Percentiles rank a stretch among this genome's conserved stretches.
Evolutionary conservation across 331 rosid species (phyloP).

Genomic region (Malus hybrid): DNA sequence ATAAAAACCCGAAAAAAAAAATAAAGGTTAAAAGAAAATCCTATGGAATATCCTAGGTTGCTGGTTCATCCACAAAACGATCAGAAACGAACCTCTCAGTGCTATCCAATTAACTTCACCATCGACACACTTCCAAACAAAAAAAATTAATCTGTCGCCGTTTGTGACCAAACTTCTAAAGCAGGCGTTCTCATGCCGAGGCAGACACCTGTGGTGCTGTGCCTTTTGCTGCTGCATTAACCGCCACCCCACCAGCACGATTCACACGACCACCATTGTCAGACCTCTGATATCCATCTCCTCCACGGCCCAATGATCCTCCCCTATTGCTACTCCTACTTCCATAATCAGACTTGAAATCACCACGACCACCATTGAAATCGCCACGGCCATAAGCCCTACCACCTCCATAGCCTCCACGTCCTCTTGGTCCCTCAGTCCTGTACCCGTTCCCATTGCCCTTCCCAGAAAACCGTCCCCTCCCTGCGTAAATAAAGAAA

Average conservation of each 20-base stretch:
- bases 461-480: slow-evolving; percentile 57
- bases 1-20: neutral
- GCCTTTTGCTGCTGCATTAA: slow-evolving; percentile 28
- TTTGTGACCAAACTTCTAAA: neutral
- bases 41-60: slow-evolving; percentile 19
- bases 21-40: neutral
- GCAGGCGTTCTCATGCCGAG: slow-evolving; percentile 34
- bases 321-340: slow-evolving; percentile 49
- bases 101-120: slow-evolving; percentile 16
- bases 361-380: slow-evolving; percentile 40
- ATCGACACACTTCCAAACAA: neutral
- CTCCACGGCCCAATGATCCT: slow-evolving; percentile 49
- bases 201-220: slow-evolving; percentile 45
- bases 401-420: slow-evolving; percentile 57
- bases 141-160: slow-evolving; percentile 1
- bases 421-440: slow-evolving; percentile 62
- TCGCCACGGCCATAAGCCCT: slow-evolving; percentile 56
- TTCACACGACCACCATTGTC: slow-evolving; percentile 48
- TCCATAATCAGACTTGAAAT: slow-evolving; percentile 53
- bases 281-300: slow-evolving; percentile 54
- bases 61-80: slow-evolving; percentile 20
- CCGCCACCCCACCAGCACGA: slow-evolving; percentile 43
- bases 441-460: slow-evolving; percentile 34
- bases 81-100: slow-evolving; percentile 16
- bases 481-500: slow-evolving; percentile 32